Percentiles rank a stretch among this genome's conserved stretches.
Conservation (phyloP, 2,329 filamentous ascomycete genomes). For the Blumeria hordei region DNA sequence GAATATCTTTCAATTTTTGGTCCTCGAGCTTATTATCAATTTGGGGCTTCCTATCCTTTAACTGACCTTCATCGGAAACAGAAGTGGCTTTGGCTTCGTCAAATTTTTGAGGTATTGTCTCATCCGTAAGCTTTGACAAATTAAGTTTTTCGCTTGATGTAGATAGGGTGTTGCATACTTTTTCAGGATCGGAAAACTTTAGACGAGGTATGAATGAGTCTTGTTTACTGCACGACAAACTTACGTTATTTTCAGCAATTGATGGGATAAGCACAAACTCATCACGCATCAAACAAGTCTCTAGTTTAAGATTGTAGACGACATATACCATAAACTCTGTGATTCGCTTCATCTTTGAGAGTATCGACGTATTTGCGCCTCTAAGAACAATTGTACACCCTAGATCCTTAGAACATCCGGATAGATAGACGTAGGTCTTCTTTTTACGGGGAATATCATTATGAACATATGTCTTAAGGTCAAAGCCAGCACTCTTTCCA, state of each 20-base stretch:
- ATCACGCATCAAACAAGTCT: conserved; percentile 82
- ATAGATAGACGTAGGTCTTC: conserved; percentile 90
- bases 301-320: conserved; percentile 88
- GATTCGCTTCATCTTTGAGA: conserved; percentile 69
- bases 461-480: conserved; percentile 87
- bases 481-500: conserved; percentile 65
- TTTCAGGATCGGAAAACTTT: conserved; percentile 1
- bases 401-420: conserved; percentile 68
- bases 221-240: conserved; percentile 16
- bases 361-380: conserved; percentile 45
- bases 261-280: conserved; percentile 69
- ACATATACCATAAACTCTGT: conserved; percentile 99
- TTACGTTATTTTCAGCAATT: conserved; percentile 24
- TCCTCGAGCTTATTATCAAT: not conserved
- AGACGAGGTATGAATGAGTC: conserved; percentile 3
- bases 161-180: conserved; percentile 5
- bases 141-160: conserved; percentile 11
- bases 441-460: conserved; percentile 47
- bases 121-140: not conserved
- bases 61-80: not conserved
- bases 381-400: conserved; percentile 87
- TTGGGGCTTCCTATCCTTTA: not conserved
- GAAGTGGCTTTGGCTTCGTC: not conserved
- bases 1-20: not conserved
- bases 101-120: not conserved